phyloP scores from a whole-genome alignment of 305 asterid species.

The Fraxinus paxiana region DNA sequence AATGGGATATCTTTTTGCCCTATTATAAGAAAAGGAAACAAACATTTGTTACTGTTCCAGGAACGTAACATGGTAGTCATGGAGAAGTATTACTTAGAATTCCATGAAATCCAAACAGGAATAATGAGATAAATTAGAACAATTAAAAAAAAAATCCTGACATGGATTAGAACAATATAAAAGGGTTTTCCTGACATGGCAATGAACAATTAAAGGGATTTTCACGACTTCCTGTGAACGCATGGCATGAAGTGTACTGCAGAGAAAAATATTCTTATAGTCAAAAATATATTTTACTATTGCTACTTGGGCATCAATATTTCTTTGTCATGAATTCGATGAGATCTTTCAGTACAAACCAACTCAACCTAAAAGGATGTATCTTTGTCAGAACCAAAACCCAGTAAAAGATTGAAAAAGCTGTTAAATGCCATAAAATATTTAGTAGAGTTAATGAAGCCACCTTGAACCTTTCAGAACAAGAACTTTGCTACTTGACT shows the following conservation, averaged over 20 bases:
- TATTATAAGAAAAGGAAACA: constrained; percentile 35
- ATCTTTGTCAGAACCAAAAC: background rate
- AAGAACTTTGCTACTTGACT: background rate
- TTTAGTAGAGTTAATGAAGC: background rate
- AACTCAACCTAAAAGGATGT: background rate
- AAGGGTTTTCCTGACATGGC: background rate
- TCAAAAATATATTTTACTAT: background rate
- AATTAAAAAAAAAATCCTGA: background rate
- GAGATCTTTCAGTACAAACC: background rate
- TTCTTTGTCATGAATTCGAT: background rate
- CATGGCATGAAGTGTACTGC: background rate
- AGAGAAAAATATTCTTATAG: background rate
- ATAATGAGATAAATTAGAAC: background rate
- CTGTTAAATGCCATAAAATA: background rate
- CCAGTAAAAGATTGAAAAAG: background rate
- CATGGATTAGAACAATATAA: no score
- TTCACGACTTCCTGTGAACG: background rate
- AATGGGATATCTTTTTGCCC: constrained; percentile 89
- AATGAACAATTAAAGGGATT: no score
- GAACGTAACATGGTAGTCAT: constrained; percentile 1
- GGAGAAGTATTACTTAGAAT: background rate
- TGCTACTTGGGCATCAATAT: background rate
- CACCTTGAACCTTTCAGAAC: background rate
- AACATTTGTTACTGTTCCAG: constrained; percentile 16
- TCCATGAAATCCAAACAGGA: no score